Evolutionary conservation across 2,329 filamentous ascomycete genomes (phyloP), one percentile per base, ranked within the genome.

Genomic region (Spiromastix sp.): DNA sequence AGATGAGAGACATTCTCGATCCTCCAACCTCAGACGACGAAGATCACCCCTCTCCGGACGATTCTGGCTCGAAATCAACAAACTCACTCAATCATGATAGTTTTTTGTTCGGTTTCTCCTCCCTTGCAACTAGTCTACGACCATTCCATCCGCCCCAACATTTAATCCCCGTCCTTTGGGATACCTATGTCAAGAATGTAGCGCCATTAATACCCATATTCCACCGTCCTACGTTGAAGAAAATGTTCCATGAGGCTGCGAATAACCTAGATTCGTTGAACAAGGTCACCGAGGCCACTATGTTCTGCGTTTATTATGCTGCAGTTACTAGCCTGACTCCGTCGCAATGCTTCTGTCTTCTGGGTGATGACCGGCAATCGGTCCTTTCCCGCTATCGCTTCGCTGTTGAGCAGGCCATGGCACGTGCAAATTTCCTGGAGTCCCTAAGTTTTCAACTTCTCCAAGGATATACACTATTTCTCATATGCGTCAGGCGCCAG

Each of bases 241-340:
- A 66, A 1, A 60, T 67, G 2, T 56, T 79, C 24, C 46, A 67
- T n/a, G 60, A 67, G 17, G 68, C 71, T 3, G 58, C 67, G 2
- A 61, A 62, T 22, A 61, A 69, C 30, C 56, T 70, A 1, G 64
- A 71, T 28, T 61, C 62, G 21, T 49, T 75, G 21, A 61, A 67
- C 32, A 75, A 70, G 43, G 66, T 52, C 44, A 61, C 49, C 32
- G 77, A 81, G 49, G 66, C 70, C 3, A 53, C 79, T 17, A 54
- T 80, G 2, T 79, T 81, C 46, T 59, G 73, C 5, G 70, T 81
- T 30, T 81, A 79, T 51, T 72, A 78, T 40, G 66, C 64, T 2
- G 67, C 72, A 0, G 61, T 75, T 2, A 53, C 55, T 45, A 61
- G 55, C 42, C 55, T 56, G 55, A 59, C 43, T 26, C 51, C 45